Base-by-base conservation (phyloP, 2,329 filamentous ascomycete genomes). In the Pseudogymnoascus sp. region DNA sequence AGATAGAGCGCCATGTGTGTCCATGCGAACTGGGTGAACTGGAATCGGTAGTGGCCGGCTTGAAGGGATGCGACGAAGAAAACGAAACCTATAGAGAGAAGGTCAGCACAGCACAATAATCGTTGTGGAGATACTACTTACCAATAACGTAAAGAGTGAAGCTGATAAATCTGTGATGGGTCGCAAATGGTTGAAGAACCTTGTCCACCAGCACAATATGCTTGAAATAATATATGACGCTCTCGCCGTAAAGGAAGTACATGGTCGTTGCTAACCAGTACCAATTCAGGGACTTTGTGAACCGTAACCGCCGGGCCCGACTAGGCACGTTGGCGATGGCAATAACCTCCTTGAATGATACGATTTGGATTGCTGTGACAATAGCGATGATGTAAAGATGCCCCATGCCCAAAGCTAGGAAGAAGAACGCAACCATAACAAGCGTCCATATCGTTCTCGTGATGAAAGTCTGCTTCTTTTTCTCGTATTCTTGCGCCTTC, bases 191-290 rank as follows among this genome's bases (percentile, higher is more conserved):
- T 64, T 97, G 81, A 66, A 99, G 81, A 53, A 97, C 90, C 76
- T 89, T 91, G 77, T 99, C 95, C 53, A 99, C 93, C 64, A 99
- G 80, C 46, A 99, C 87, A 69, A 99, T 93, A 75, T 99, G 95
- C 83, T 99, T 99, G 79, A 99, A 99, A 79, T 99, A 99, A 80
- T 99, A 99, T 72, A 99, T 96, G 73, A 99, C 93, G 72, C 91
- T 97, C 79, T 99, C 95, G 73, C 95, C 95, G 74, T 99, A 99
- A 60, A 99, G 82, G 71, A 96, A 99, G 81, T 99, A 99, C 93
- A 99, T 97, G 69, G 93, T 96, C 26, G 90, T 91, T n/a, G 92
- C 95, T 62, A 99, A 83, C 81, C 96, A 99, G 77, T 99, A 99
- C 95, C 95, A 99, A 77, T 97, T 97, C 70, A 99, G 81, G 69